Conservation (phyloP, 371 early-diverging fungal genomes). For the Apophysomyces sp. region DNA sequence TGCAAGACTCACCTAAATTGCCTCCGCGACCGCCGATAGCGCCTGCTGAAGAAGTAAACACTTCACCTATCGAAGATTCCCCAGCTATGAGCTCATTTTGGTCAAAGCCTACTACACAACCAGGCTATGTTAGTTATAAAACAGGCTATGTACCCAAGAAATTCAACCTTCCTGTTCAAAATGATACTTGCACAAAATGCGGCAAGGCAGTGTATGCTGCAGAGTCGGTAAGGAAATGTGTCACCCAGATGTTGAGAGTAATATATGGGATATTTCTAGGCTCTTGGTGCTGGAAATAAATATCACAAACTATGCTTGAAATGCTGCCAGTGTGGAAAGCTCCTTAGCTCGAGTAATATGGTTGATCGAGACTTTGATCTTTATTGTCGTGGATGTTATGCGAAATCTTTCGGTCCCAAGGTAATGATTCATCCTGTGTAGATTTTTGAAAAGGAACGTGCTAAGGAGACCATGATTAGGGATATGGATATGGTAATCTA, state of each 20-base stretch:
- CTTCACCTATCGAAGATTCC: conserved; percentile 1
- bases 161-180: conserved; percentile 31
- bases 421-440: not conserved
- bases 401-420: conserved; percentile 46
- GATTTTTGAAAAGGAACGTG: not conserved
- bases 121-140: conserved; percentile 11
- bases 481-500: conserved; percentile 22
- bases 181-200: conserved; percentile 44
- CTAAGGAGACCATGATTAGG: conserved; percentile 6
- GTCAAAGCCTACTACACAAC: conserved; percentile 1
- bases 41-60: not conserved
- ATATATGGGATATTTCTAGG: conserved; percentile 9
- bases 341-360: conserved; percentile 49
- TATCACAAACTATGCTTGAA: conserved; percentile 48
- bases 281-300: conserved; percentile 48
- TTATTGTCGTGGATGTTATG: conserved; percentile 48
- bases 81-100: conserved; percentile 17
- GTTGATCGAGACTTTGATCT: conserved; percentile 44
- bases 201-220: conserved; percentile 51
- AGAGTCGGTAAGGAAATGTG: conserved; percentile 30
- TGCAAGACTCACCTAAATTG: conserved; percentile 1
- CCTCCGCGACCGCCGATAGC: conserved; percentile 12
- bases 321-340: conserved; percentile 43
- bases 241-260: no score
- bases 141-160: conserved; percentile 46